These are phyloP conservation scores for Fraxinus ornus DNA, from an alignment of 305 asterid genomes.

Conservation along the genomic window DNA sequence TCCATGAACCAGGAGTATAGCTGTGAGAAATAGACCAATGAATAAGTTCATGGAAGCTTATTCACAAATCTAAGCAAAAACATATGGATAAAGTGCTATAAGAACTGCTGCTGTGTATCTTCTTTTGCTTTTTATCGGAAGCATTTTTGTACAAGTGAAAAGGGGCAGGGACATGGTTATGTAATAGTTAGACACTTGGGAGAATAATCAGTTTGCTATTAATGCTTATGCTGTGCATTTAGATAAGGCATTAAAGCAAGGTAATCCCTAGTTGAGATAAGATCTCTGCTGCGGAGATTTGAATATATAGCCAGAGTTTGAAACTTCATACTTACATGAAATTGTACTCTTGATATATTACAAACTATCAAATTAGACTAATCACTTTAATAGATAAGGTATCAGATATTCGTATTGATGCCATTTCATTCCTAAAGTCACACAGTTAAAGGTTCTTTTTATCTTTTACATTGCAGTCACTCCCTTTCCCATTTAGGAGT, in stretches of 20 bases:
- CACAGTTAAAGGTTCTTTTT: background rate
- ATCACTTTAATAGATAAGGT: background rate
- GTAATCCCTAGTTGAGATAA: background rate
- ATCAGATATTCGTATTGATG: background rate
- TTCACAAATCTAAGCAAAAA: slow-evolving; percentile 3
- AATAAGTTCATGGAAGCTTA: background rate
- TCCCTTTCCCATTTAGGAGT: background rate
- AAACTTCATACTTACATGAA: background rate
- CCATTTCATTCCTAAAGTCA: background rate
- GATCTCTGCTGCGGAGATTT: background rate
- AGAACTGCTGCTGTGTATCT: background rate
- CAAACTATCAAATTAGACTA: background rate
- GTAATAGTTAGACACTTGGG: background rate
- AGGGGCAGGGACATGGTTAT: background rate
- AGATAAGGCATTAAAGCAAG: background rate
- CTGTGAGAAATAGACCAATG: slow-evolving; percentile 37
- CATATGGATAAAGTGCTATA: background rate
- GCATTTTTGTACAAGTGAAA: background rate
- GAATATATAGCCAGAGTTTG: background rate
- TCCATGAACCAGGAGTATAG: slow-evolving; percentile 76
- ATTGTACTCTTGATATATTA: background rate
- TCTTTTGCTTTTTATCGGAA: background rate
- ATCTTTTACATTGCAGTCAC: background rate
- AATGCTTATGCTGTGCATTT: background rate
- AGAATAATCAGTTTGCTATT: background rate